phyloP scores from a whole-genome alignment of 1,139 yeast species.

The Tardiomyces digboiensis region DNA sequence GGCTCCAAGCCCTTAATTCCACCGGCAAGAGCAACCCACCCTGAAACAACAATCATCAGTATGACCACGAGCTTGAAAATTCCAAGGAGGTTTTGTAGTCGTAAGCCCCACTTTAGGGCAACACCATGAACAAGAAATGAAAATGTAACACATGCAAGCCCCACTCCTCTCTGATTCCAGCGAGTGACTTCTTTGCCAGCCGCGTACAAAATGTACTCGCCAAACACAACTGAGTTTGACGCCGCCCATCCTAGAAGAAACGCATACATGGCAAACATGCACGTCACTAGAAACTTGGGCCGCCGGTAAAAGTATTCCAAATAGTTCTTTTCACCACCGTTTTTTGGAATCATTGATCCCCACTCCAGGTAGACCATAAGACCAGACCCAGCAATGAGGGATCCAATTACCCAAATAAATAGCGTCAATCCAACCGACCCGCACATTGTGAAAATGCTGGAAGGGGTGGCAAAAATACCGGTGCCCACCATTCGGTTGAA shows the following conservation, averaged over 20 bases:
- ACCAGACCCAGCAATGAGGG: constrained; percentile 65
- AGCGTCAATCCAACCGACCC: constrained; percentile 73
- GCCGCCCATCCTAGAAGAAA: constrained; percentile 83
- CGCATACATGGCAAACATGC: constrained; percentile 64
- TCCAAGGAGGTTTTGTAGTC: constrained; percentile 61
- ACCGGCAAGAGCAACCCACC: constrained; percentile 76
- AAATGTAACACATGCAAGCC: constrained; percentile 64
- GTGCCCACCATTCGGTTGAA: constrained; percentile 82
- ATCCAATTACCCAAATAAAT: constrained; percentile 70
- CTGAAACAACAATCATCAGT: constrained; percentile 58
- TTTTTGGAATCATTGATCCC: constrained; percentile 75
- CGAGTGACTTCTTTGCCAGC: constrained; percentile 58
- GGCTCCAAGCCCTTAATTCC: constrained; percentile 38
- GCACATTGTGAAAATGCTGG: constrained; percentile 57
- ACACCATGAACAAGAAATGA: constrained; percentile 57
- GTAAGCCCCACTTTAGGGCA: constrained; percentile 55
- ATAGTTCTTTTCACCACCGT: constrained; percentile 86
- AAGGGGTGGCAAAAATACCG: constrained; percentile 79
- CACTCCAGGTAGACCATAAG: constrained; percentile 73
- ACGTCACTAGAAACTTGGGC: constrained; percentile 62
- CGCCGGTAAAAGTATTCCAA: constrained; percentile 59
- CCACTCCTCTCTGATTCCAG: constrained; percentile 73
- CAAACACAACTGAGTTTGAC: constrained; percentile 51
- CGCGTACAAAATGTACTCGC: constrained; percentile 49
- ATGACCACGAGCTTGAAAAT: constrained; percentile 62